phyloP scores from a whole-genome alignment of 2,329 filamentous ascomycete species.

The Colletotrichum filicis region DNA sequence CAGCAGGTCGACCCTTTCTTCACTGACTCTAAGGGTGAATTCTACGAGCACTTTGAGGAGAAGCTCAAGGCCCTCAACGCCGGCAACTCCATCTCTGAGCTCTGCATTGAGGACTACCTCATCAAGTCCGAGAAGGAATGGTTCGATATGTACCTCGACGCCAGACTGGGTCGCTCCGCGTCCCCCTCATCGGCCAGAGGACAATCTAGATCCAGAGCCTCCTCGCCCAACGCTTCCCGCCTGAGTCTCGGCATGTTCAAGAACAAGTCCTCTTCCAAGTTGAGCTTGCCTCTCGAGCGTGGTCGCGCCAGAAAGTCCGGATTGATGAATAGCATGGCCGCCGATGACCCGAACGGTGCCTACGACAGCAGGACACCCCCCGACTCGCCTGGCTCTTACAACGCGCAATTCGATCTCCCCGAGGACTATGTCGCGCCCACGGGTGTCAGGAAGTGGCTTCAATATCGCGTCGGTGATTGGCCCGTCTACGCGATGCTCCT shows the following conservation, averaged over 20 bases:
- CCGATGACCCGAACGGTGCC: neutral
- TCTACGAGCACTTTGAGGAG: slow-evolving; percentile 67
- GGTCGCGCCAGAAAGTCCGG: slow-evolving; percentile 21
- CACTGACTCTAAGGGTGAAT: slow-evolving; percentile 71
- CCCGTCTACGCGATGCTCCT: slow-evolving; percentile 71
- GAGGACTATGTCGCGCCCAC: slow-evolving; percentile 66
- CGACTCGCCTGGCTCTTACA: slow-evolving; percentile 43
- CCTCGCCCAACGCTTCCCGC: slow-evolving; percentile 24
- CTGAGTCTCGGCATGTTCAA: slow-evolving; percentile 28
- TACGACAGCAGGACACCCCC: slow-evolving; percentile 23
- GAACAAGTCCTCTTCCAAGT: slow-evolving; percentile 29
- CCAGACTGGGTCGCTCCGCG: slow-evolving; percentile 63
- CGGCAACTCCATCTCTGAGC: slow-evolving; percentile 64
- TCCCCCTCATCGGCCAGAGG: slow-evolving; percentile 44
- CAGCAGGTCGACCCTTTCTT: slow-evolving; percentile 77
- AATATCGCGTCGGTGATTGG: slow-evolving; percentile 69
- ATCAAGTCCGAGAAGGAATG: slow-evolving; percentile 74
- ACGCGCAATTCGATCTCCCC: slow-evolving; percentile 67
- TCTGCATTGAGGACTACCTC: slow-evolving; percentile 75
- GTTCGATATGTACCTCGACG: slow-evolving; percentile 69
- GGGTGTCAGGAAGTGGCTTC: slow-evolving; percentile 62
- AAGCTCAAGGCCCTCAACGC: slow-evolving; percentile 64
- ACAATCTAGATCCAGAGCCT: slow-evolving; percentile 3
- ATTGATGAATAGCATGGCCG: slow-evolving; percentile 19
- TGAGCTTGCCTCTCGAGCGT: slow-evolving; percentile 27